Evolutionary conservation across 2,329 filamentous ascomycete genomes (phyloP).

Genomic region (Nemania sp.): DNA sequence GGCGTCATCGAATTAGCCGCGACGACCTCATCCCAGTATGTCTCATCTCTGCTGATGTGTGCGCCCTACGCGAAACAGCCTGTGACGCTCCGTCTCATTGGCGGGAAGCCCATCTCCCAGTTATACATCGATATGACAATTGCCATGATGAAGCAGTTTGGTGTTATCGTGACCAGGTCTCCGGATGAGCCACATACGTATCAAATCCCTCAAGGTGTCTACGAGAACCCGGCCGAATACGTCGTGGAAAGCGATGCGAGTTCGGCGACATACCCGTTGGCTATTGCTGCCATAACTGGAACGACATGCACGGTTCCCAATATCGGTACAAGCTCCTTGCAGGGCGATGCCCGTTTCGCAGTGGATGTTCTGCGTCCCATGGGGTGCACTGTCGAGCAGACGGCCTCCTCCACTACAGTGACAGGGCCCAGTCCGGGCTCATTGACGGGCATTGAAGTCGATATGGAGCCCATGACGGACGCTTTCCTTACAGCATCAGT

Average conservation of each 20-base stretch:
- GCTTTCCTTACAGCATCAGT: constrained; percentile 96
- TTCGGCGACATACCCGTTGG: constrained; percentile 93
- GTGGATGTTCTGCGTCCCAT: constrained; percentile 88
- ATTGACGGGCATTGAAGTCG: constrained; percentile 76
- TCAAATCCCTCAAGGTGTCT: constrained; percentile 83
- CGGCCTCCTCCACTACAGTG: constrained; percentile 84
- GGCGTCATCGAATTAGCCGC: constrained; percentile 90
- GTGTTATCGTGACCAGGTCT: constrained; percentile 78
- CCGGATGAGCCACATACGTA: constrained; percentile 85
- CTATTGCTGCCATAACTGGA: constrained; percentile 92
- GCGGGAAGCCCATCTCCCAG: constrained; percentile 97
- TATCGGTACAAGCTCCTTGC: constrained; percentile 87
- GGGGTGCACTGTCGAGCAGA: constrained; percentile 90
- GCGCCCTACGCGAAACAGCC: constrained; percentile 95
- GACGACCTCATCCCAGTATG: constrained; percentile 98
- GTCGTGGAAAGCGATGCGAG: constrained; percentile 96
- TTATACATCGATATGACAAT: constrained; percentile 99
- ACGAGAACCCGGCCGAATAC: constrained; percentile 84
- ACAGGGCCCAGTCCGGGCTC: constrained; percentile 79
- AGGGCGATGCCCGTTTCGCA: constrained; percentile 94
- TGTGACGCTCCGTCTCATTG: constrained; percentile 85
- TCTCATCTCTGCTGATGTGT: constrained; percentile 95
- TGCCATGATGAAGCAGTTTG: constrained; percentile 94
- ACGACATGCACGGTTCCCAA: constrained; percentile 96
- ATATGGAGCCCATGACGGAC: constrained; percentile 99